Evolutionary conservation across 1,284 basidiomycete genomes (phyloP), one percentile per base, ranked within the genome.

Genomic region (Ceraceosorus bombacis): DNA sequence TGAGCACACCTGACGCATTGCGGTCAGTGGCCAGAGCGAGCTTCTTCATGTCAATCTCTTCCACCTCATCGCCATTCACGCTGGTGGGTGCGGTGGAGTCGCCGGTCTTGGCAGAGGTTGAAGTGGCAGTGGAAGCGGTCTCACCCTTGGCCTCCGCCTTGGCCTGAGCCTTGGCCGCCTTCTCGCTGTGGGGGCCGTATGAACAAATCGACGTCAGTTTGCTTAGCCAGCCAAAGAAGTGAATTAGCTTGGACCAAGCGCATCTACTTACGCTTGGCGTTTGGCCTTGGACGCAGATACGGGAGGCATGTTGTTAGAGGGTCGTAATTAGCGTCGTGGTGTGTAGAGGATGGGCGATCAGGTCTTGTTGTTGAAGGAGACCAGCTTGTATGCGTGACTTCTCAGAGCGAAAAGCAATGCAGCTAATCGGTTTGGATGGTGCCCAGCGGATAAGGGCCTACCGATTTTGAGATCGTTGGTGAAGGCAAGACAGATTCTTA

Each of bases 1-100:
- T 87, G 49, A 98, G 83, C 17, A 96, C 93, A 74, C 95, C 94
- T 39, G 74, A 72, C 17, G 74, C 73, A 53, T 74, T 77, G 17
- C 74, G 66, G 59, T 77, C 74, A 41, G 74, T 77, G 40, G 74
- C 71, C 46, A 77, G 54, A 46, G 66, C 69, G 38, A 77, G 69
- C 67, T 73, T 72, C 68, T 77, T 77, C 71, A 76, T 75, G 63
- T 77, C 68, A 39, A 71, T 63, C 40, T 69, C 70, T 8, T 41
- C 54, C 27, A 27, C 27, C 27, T 27, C 27, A 27, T 27, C 27
- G 27, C 27, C 27, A 27, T 27, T 27, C 49, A 59, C 65, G 41
- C 65, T 66, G 40, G 57, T 62, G 60, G 66, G 41, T 58, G 68
- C 68, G n/a, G 66, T 68, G 49, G 62, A n/a, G 56, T 66, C 66